Base-by-base conservation (phyloP, 2,329 filamentous ascomycete genomes). In the Ceratocystis ficicola region DNA sequence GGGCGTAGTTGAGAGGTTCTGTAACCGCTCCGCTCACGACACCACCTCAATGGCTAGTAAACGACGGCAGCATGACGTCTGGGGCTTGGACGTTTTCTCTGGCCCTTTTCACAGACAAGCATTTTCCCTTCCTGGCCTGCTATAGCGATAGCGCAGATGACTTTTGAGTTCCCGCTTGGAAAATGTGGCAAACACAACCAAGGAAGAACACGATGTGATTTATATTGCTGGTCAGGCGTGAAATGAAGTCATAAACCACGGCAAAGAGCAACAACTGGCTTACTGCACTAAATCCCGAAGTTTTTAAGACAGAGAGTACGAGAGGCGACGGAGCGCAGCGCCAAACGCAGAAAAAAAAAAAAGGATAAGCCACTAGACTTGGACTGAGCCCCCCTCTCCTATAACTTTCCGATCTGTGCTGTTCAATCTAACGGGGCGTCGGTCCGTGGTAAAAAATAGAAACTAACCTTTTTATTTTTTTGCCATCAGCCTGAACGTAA, bases 401-500 rank as follows among this genome's bases (percentile, higher is more conserved):
- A 17, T 17, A 59, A 30, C 15, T 32, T 5, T n/a, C 28, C 17
- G 25, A 36, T 36, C 36, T 12, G 36, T 36, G 36, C 36, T 36
- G 15, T 5, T 59, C 52, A 32, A n/a, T 59, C 12, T 59, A 59
- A 59, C 28, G 52, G 52, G 52, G 52, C 52, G 52, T 59, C 6
- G 15, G 10, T 30, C 48, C 3, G 8, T 28, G 20, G 17, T 28
- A 32, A 10, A 59, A 36, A 59, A 17, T 30, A 3, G 2, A 52
- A 25, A 25, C 6, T 15, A 8, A 12, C 36, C 36, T 36, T 36
- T 10, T 36, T 10, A 8, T 12, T 41, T 41, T 59, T 59, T 59
- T 36, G 55, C 55, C 28, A 15, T 59, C 55, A 59, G 55, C 55
- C 55, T 36, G 28, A 59, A 59, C 55, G 10, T 30, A 59, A 59